A percentile compares a stretch with the other conserved stretches of the same genome.
These are phyloP conservation scores for Pichia sp. DNA, from an alignment of 1,139 yeast species.

Conservation along the genomic window DNA sequence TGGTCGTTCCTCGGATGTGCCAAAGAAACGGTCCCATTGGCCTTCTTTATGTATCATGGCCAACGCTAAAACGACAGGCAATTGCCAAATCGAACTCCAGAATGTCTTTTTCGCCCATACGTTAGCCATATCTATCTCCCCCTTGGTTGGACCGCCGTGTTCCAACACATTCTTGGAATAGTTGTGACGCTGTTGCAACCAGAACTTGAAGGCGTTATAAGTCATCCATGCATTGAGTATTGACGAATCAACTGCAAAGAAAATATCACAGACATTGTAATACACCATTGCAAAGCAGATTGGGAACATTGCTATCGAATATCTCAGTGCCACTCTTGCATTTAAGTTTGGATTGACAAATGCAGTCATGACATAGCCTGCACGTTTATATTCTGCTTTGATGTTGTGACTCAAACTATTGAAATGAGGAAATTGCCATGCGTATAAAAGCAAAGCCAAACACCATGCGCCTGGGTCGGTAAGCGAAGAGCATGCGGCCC, in stretches of 20 bases:
- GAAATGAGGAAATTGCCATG: conserved; percentile 99
- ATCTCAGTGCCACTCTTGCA: conserved; percentile 89
- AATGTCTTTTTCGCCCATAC: conserved; percentile 76
- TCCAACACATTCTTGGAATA: conserved; percentile 35
- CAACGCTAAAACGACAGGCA: conserved; percentile 81
- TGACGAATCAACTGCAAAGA: conserved; percentile 74
- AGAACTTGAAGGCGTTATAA: conserved; percentile 74
- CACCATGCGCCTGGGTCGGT: conserved; percentile 94
- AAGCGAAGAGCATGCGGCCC: conserved; percentile 91
- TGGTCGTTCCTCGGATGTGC: conserved; percentile 17
- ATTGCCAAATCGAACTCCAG: conserved; percentile 93
- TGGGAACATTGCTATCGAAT: conserved; percentile 88
- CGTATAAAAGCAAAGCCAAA: conserved; percentile 80
- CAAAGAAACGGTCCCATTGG: conserved; percentile 78
- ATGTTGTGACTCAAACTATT: conserved; percentile 87
- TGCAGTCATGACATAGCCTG: conserved; percentile 96
- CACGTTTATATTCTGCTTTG: conserved; percentile 79
- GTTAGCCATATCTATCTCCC: conserved; percentile 56
- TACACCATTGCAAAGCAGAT: conserved; percentile 79
- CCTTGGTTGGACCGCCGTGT: conserved; percentile 41
- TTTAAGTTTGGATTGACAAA: conserved; percentile 87
- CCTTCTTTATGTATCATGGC: conserved; percentile 96
- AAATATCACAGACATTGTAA: conserved; percentile 77
- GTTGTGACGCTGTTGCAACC: conserved; percentile 68
- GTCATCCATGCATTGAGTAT: conserved; percentile 83